Evolutionary conservation across 2,329 filamentous ascomycete species (phyloP).

Genomic region (Escovopsis weberi): DNA sequence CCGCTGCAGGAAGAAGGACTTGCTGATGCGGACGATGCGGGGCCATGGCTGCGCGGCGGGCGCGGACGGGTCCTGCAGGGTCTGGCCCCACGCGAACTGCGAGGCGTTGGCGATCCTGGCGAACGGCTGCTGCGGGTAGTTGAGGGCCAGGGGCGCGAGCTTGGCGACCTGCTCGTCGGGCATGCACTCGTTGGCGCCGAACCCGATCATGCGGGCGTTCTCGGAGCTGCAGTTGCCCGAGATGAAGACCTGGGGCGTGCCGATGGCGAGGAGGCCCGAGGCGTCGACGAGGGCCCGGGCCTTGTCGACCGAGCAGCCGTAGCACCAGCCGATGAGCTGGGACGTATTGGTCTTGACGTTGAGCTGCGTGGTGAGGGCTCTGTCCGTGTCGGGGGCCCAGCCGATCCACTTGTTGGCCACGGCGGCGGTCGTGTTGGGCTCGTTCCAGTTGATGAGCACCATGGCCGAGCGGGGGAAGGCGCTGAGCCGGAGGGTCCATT

Average conservation of each 20-base stretch:
- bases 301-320: slow-evolving; percentile 1
- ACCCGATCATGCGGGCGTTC: slow-evolving; percentile 7
- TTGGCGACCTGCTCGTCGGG: slow-evolving; percentile 4
- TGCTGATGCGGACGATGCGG: slow-evolving; percentile 4
- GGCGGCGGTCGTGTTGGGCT: slow-evolving; percentile 1
- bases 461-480: slow-evolving; percentile 8
- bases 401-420: slow-evolving; percentile 5
- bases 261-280: slow-evolving; percentile 5
- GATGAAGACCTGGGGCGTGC: slow-evolving; percentile 4
- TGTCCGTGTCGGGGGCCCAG: slow-evolving; percentile 6
- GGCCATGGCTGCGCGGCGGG: slow-evolving; percentile 4
- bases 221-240: slow-evolving; percentile 6
- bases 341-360: slow-evolving; percentile 4
- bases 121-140: slow-evolving; percentile 6
- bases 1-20: slow-evolving; percentile 7
- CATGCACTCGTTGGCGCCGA: slow-evolving; percentile 3
- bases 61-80: background rate
- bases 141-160: slow-evolving; percentile 1
- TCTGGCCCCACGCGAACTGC: slow-evolving; percentile 4
- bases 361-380: slow-evolving; percentile 3
- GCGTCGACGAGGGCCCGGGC: slow-evolving; percentile 2
- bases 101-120: background rate
- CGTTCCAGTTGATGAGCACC: slow-evolving; percentile 6
- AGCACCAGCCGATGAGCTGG: slow-evolving; percentile 6
- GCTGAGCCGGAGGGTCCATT: slow-evolving; percentile 8